Conservation (phyloP, 2,329 filamentous ascomycete genomes). For the Byssothecium circinans region DNA sequence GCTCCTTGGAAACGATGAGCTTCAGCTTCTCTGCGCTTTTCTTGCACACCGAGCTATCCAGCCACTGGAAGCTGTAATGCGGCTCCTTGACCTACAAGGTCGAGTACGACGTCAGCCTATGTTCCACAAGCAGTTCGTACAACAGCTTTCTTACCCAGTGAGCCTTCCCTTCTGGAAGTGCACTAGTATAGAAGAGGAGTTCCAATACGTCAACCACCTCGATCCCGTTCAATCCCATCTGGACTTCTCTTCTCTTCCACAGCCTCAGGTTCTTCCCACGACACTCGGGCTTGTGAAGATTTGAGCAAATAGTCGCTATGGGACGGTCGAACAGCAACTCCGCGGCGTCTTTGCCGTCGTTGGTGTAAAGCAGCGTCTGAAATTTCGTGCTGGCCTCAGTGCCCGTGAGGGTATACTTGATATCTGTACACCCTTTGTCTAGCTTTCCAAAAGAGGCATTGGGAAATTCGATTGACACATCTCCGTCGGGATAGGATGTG, state of each 20-base stretch:
- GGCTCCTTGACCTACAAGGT: no score
- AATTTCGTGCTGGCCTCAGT: constrained; percentile 20
- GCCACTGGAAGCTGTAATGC: constrained; percentile 36
- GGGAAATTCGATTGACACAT: constrained; percentile 36
- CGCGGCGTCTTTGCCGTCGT: constrained; percentile 29
- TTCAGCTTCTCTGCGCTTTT: constrained; percentile 25
- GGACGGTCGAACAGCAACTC: constrained; percentile 32
- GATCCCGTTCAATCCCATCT: constrained; percentile 13
- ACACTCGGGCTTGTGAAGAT: constrained; percentile 34
- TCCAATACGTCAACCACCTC: constrained; percentile 24
- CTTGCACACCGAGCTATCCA: constrained; percentile 26
- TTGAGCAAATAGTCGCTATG: constrained; percentile 26
- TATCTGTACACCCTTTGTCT: constrained; percentile 29
- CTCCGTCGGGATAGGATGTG: constrained; percentile 28
- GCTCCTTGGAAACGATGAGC: constrained; percentile 34
- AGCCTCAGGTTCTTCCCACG: constrained; percentile 33
- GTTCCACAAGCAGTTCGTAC: no score
- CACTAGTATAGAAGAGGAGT: constrained; percentile 35
- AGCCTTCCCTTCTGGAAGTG: constrained; percentile 26
- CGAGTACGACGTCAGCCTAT: no score
- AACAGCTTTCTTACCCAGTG: constrained; percentile 42
- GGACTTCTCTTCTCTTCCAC: constrained; percentile 28
- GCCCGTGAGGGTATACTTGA: constrained; percentile 31
- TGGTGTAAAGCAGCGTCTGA: constrained; percentile 39
- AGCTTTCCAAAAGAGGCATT: constrained; percentile 27